Evolutionary conservation across 2,329 filamentous ascomycete species (phyloP).

Genomic region (Fusarium sp.): DNA sequence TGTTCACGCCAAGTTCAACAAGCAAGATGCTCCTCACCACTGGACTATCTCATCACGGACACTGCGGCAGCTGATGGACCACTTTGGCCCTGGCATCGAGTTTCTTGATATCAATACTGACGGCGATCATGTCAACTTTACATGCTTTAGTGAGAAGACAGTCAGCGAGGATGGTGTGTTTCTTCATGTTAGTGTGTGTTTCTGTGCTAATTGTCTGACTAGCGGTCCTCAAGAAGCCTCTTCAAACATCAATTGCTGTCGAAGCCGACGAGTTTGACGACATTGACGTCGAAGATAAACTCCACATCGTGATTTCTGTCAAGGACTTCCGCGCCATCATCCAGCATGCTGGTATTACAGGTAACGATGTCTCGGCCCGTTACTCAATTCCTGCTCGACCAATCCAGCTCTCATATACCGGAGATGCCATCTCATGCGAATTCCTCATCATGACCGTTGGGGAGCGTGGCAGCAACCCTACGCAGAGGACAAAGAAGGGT

Average conservation of each 20-base stretch:
- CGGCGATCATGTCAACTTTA: conserved; percentile 79
- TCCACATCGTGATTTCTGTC: conserved; percentile 84
- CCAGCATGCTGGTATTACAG: conserved; percentile 77
- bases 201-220: conserved; percentile 16
- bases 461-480: conserved; percentile 65
- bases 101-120: conserved; percentile 83
- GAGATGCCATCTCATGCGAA: conserved; percentile 76
- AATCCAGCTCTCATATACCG: conserved; percentile 77
- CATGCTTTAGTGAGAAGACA: conserved; percentile 84
- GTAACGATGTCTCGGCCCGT: conserved; percentile 72
- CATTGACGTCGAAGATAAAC: conserved; percentile 78
- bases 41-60: conserved; percentile 80
- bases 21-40: conserved; percentile 71
- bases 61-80: conserved; percentile 80
- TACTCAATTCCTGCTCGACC: conserved; percentile 80
- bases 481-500: conserved; percentile 61
- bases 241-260: conserved; percentile 83
- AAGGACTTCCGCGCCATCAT: conserved; percentile 87
- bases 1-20: conserved; percentile 81
- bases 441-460: conserved; percentile 88
- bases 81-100: conserved; percentile 84
- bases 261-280: conserved; percentile 82
- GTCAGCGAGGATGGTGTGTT: conserved; percentile 66
- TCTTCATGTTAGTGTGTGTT: background rate
- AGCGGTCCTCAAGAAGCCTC: conserved; percentile 83